Conservation (phyloP, 2,329 filamentous ascomycete species). For the Emmonsiellopsis sp. region DNA sequence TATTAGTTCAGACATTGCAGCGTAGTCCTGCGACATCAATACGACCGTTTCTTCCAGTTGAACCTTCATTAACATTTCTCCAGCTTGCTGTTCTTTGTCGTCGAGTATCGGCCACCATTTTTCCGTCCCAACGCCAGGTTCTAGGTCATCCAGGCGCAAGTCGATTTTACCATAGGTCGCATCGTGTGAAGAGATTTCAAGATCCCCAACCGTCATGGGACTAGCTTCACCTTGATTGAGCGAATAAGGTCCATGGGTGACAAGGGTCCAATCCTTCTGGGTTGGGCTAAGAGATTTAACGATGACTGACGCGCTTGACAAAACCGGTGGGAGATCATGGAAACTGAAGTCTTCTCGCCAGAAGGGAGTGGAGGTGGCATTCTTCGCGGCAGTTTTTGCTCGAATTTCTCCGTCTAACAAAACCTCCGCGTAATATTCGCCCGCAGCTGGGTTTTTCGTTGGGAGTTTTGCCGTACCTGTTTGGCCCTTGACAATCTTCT, state of each 20-base stretch:
- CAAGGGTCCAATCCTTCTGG: constrained; percentile 42
- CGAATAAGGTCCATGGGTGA: constrained; percentile 35
- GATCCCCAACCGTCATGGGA: constrained; percentile 29
- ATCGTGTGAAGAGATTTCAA: constrained; percentile 40
- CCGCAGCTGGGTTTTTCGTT: constrained; percentile 16
- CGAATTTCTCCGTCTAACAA: constrained; percentile 39
- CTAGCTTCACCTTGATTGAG: constrained; percentile 31
- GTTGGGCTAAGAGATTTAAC: constrained; percentile 38
- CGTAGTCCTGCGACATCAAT: constrained; percentile 75
- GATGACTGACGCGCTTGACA: constrained; percentile 37
- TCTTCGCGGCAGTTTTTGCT: constrained; percentile 40
- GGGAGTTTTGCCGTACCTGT: constrained; percentile 16
- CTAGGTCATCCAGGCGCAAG: constrained; percentile 67
- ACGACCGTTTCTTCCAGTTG: constrained; percentile 84
- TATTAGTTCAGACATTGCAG: constrained; percentile 68
- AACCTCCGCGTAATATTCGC: constrained; percentile 40
- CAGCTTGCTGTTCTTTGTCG: constrained; percentile 63
- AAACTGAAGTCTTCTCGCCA: constrained; percentile 42
- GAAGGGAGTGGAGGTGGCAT: constrained; percentile 36
- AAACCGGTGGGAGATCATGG: constrained; percentile 37
- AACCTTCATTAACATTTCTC: constrained; percentile 75
- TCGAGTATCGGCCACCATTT: constrained; percentile 81
- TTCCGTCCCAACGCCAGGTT: constrained; percentile 67
- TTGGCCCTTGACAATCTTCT: constrained; percentile 24
- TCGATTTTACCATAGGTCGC: constrained; percentile 55